Percentiles rank a stretch among this genome's conserved stretches.
These are phyloP conservation scores for Corinectria fuckeliana DNA, from an alignment of 2,329 filamentous ascomycete genomes.

Conservation along the genomic window DNA sequence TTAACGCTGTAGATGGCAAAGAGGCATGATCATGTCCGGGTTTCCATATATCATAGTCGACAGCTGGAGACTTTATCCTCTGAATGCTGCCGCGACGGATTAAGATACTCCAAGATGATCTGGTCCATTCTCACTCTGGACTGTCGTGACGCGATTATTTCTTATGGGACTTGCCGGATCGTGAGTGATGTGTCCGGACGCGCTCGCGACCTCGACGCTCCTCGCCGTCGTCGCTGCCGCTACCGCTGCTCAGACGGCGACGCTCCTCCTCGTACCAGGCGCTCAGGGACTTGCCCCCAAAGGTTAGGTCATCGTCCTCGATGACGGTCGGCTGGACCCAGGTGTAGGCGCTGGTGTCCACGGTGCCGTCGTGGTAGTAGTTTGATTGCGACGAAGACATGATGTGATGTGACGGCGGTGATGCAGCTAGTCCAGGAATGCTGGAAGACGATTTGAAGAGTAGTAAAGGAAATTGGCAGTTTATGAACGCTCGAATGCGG, in stretches of 20 bases:
- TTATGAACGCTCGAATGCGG: conserved; percentile 8
- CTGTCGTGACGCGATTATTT: conserved; percentile 33
- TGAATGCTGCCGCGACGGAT: conserved; percentile 6
- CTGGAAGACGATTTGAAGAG: neutral
- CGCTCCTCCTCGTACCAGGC: conserved; percentile 67
- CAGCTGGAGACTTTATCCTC: neutral
- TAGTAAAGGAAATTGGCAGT: neutral
- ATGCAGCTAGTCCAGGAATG: neutral
- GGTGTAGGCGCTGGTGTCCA: conserved; percentile 43
- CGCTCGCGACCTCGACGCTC: conserved; percentile 49
- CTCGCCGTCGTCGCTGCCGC: conserved; percentile 46
- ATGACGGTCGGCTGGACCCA: conserved; percentile 65
- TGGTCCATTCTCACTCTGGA: neutral
- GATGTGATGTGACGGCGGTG: conserved; percentile 10
- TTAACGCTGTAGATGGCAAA: neutral
- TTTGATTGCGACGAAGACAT: conserved; percentile 36
- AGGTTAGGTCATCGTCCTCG: conserved; percentile 67
- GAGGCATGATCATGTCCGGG: neutral
- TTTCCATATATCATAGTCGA: conserved; percentile 33
- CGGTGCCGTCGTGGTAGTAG: conserved; percentile 44
- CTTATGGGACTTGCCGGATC: conserved; percentile 40
- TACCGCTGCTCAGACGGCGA: conserved; percentile 49
- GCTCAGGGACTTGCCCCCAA: conserved; percentile 65
- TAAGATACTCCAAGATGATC: neutral
- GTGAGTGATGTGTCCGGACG: conserved; percentile 41